Evolutionary conservation across 352 stramenopile genomes (phyloP), one percentile per base, ranked within the genome.

Genomic region (Pythium vanterpoolii): DNA sequence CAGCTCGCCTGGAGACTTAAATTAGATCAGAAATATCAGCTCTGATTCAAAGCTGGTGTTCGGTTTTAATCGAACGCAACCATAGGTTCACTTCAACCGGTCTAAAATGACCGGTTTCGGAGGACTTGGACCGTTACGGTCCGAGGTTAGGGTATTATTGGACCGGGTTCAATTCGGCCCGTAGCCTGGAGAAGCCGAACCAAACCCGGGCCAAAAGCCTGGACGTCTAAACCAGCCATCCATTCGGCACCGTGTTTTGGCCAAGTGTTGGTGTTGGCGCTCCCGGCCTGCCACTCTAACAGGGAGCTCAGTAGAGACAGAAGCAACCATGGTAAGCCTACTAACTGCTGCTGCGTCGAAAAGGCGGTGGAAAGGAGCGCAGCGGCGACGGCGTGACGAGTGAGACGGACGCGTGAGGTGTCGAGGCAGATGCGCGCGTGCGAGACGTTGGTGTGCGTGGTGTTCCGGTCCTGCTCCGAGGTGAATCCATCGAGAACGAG

Each of bases 311-410:
- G 73, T 73, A 73, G 77, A 87, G 72, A 73, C 86, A 77, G 65
- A 84, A 90, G 81, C 80, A 76, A 89, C 76, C 77, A 91, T 91
- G 82, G 82, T 91, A 91, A 77, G 81, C 48, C 34, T 13, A 13
- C 34, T n/a, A n/a, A n/a, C n/a, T n/a, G n/a, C 34, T 16, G 14
- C 14, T 42, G 10, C 14, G 14, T 21, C 19, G 34, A 16, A 16
- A 19, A 42, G 18, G 34, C 31, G 11, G n/a, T 11, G 34, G 34
- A 60, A 51, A 34, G 14, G 33, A 18, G 48, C 55, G 33, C 21
- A 36, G 34, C 19, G n/a, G 54, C 44, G 30, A 21, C 23, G 38
- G 43, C 31, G 14, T n/a, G 40, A 13, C 27, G 39, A 51, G n/a
- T 8, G 40, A 28, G 27, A 33, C 10, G 39, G 24, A 30, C 5